Conservation (phyloP, 192 early-diverging fungal genomes). For the Umbelopsis vinacea region DNA sequence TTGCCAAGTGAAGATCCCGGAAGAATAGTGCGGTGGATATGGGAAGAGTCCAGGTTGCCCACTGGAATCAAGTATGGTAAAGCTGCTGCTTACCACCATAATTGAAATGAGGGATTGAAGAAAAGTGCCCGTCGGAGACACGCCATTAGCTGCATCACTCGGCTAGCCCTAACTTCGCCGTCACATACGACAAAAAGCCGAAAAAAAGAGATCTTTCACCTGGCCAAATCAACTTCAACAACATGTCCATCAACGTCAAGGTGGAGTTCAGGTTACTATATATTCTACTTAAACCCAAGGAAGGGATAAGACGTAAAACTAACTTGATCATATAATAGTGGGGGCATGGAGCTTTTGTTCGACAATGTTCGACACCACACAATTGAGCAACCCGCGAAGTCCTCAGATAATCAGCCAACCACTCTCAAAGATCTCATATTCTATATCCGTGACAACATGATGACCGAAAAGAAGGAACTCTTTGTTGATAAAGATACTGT, state of each 20-base stretch:
- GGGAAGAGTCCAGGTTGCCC: constrained; percentile 19
- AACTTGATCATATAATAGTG: constrained; percentile 47
- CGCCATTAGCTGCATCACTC: background rate
- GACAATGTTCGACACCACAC: constrained; percentile 67
- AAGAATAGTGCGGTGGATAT: constrained; percentile 32
- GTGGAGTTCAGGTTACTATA: constrained; percentile 34
- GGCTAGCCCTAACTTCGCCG: background rate
- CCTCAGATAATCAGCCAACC: constrained; percentile 35
- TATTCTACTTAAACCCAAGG: background rate
- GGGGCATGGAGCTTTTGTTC: constrained; percentile 94
- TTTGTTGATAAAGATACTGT: constrained; percentile 85
- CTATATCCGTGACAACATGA: constrained; percentile 67
- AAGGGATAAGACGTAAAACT: too few relatives aligned
- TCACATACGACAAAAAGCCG: background rate
- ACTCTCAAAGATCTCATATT: constrained; percentile 73
- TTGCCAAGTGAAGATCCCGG: constrained; percentile 28
- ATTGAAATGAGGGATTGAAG: background rate
- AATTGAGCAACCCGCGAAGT: constrained; percentile 51
- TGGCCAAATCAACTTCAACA: background rate
- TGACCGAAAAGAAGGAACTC: constrained; percentile 82
- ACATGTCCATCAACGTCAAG: constrained; percentile 23
- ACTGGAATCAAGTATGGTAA: constrained; percentile 14
- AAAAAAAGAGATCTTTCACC: background rate
- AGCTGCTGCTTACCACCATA: background rate
- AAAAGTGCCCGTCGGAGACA: background rate